Percentiles rank a stretch among this genome's conserved stretches.
Conservation (phyloP, 495 filamentous ascomycete species). For the Hypoxylon lienhwacheense region DNA sequence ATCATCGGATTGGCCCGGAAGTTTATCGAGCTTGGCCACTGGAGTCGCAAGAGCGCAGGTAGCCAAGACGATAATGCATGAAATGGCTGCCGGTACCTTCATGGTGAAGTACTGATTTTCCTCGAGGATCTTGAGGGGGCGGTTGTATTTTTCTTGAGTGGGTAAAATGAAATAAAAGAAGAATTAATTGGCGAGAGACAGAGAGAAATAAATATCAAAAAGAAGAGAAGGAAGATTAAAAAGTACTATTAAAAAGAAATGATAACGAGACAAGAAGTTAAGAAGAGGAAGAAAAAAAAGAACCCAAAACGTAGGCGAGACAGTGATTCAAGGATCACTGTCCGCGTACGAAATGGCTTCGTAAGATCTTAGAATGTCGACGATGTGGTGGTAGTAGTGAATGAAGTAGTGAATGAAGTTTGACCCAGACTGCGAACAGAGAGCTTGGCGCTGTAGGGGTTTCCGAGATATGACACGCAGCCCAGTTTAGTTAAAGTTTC, state of each 20-base stretch:
- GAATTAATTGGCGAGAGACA: neutral
- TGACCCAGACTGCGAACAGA: no score
- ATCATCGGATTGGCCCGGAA: slow-evolving; percentile 12
- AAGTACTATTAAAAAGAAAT: neutral
- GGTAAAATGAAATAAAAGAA: neutral
- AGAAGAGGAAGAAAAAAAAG: slow-evolving; percentile 4
- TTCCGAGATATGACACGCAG: neutral
- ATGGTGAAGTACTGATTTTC: slow-evolving; percentile 14
- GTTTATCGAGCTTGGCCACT: slow-evolving; percentile 14
- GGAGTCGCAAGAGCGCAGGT: slow-evolving; percentile 27
- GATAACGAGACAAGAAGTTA: slow-evolving; percentile 3
- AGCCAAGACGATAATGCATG: slow-evolving; percentile 22
- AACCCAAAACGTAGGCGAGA: slow-evolving; percentile 6
- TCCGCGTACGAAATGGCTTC: slow-evolving; percentile 5
- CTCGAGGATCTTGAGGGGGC: no score
- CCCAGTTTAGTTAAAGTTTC: neutral
- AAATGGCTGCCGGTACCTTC: slow-evolving; percentile 20
- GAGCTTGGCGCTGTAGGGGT: slow-evolving; percentile 9
- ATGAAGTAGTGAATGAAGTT: slow-evolving; percentile 4
- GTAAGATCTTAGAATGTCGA: slow-evolving; percentile 1
- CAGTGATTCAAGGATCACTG: slow-evolving; percentile 10
- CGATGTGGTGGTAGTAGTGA: slow-evolving; percentile 16
- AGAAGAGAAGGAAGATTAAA: neutral
- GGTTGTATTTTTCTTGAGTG: no score
- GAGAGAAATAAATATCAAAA: slow-evolving; percentile 7